Evolutionary conservation across 352 stramenopile genomes (phyloP).

Genomic region (Pelagophyceae sp.): DNA sequence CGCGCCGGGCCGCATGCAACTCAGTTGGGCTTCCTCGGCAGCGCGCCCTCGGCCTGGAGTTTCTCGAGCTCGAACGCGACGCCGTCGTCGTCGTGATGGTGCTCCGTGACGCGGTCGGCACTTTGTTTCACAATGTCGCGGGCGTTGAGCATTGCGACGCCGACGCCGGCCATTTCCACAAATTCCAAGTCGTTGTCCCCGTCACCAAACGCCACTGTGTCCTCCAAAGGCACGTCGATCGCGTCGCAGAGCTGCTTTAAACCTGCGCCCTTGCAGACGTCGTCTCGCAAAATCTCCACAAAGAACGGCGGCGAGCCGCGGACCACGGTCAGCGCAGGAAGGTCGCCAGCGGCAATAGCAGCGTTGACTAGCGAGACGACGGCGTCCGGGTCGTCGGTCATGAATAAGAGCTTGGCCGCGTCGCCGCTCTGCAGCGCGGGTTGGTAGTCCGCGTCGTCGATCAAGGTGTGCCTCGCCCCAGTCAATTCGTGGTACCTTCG

Average conservation of each 20-base stretch:
- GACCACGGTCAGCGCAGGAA: slow-evolving; percentile 31
- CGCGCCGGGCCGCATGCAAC: no score
- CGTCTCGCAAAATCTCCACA: slow-evolving; percentile 44
- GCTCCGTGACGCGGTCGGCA: slow-evolving; percentile 41
- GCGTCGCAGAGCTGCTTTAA: slow-evolving; percentile 41
- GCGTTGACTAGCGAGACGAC: slow-evolving; percentile 22
- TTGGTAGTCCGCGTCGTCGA: slow-evolving; percentile 25
- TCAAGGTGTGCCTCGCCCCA: slow-evolving; percentile 29
- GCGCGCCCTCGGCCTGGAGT: slow-evolving; percentile 20
- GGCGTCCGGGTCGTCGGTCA: slow-evolving; percentile 31
- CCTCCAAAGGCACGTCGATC: slow-evolving; percentile 36
- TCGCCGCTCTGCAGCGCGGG: slow-evolving; percentile 25
- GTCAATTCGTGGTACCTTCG: slow-evolving; percentile 40
- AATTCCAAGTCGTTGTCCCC: slow-evolving; percentile 63
- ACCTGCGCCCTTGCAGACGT: slow-evolving; percentile 49
- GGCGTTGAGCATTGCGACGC: slow-evolving; percentile 56
- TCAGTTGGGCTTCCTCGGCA: slow-evolving; percentile 9
- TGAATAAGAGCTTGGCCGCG: slow-evolving; percentile 44
- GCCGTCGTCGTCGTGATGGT: slow-evolving; percentile 43
- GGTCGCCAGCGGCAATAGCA: slow-evolving; percentile 13
- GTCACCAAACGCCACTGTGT: slow-evolving; percentile 55
- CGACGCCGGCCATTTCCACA: slow-evolving; percentile 43
- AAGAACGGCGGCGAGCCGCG: slow-evolving; percentile 43
- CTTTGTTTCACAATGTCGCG: slow-evolving; percentile 39
- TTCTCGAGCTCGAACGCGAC: slow-evolving; percentile 24